phyloP scores from a whole-genome alignment of 2,329 filamentous ascomycete species.

The Aureobasidium sp. region DNA sequence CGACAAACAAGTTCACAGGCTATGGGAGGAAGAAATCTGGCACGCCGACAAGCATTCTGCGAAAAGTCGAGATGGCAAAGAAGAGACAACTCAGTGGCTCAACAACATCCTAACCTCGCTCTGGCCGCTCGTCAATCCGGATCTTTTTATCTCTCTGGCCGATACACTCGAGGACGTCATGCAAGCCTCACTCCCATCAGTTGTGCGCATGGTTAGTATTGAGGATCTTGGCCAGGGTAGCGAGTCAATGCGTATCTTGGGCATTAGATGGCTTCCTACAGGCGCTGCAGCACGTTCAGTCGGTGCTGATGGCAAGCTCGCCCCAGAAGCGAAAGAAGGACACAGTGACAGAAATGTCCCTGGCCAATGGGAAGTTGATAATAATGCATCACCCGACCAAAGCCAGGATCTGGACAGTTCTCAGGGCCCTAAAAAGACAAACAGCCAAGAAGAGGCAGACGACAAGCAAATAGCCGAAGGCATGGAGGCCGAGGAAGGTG shows the following conservation, averaged over 20 bases:
- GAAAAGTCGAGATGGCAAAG: constrained; percentile 41
- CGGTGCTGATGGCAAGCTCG: constrained; percentile 51
- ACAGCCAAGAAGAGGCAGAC: constrained; percentile 24
- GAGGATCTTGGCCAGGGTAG: constrained; percentile 71
- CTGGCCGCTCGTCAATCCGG: constrained; percentile 70
- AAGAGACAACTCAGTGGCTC: constrained; percentile 64
- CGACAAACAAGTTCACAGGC: constrained; percentile 51
- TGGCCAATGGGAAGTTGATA: constrained; percentile 35
- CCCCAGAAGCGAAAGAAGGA: constrained; percentile 34
- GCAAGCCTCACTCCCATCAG: constrained; percentile 64
- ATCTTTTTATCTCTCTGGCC: constrained; percentile 60
- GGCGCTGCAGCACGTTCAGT: constrained; percentile 60
- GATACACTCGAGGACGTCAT: constrained; percentile 73
- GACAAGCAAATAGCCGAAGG: constrained; percentile 43
- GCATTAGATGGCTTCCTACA: constrained; percentile 64
- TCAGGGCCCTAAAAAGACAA: constrained; percentile 9
- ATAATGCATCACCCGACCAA: constrained; percentile 29
- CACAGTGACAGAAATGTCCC: constrained; percentile 45
- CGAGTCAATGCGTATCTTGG: constrained; percentile 62
- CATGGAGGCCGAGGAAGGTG: constrained; percentile 69
- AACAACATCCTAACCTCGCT: constrained; percentile 61
- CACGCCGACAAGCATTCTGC: constrained; percentile 50
- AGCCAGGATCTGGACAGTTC: constrained; percentile 34
- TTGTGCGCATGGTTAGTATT: constrained; percentile 51
- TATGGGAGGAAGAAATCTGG: constrained; percentile 66